Percentiles rank a stretch among this genome's conserved stretches.
These are phyloP conservation scores for Bothriochloa decipiens DNA, from an alignment of 176 grass and related monocot genomes.

Conservation along the genomic window DNA sequence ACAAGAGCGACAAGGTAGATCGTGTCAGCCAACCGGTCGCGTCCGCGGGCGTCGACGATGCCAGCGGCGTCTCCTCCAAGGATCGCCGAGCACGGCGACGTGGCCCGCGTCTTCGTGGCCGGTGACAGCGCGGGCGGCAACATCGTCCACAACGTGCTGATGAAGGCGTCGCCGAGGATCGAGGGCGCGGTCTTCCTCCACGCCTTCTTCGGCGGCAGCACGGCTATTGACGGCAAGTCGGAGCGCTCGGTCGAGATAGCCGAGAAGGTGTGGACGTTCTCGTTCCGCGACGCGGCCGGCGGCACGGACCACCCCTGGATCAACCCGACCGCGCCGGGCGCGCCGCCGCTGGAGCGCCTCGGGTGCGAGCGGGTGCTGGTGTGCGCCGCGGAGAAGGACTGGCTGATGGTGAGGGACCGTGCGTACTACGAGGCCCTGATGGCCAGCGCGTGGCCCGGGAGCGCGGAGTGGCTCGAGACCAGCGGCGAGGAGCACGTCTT, in stretches of 20 bases:
- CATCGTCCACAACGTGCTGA: slow-evolving; percentile 62
- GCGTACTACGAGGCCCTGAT: slow-evolving; percentile 34
- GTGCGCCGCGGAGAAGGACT: slow-evolving; percentile 39
- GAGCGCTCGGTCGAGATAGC: neutral
- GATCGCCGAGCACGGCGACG: slow-evolving; percentile 56
- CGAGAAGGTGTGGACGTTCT: slow-evolving; percentile 44
- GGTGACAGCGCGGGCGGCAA: slow-evolving; percentile 75
- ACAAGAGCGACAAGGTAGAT: slow-evolving; percentile 34
- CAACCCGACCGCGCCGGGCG: slow-evolving; percentile 43
- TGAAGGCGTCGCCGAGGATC: slow-evolving; percentile 43
- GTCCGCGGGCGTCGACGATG: slow-evolving; percentile 28
- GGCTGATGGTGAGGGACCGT: slow-evolving; percentile 13
- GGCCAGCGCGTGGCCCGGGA: slow-evolving; percentile 49
- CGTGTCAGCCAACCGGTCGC: slow-evolving; percentile 14
- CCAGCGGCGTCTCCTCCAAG: slow-evolving; percentile 62
- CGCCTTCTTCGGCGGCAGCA: slow-evolving; percentile 50
- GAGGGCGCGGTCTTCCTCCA: slow-evolving; percentile 52
- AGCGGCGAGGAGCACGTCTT: slow-evolving; percentile 42
- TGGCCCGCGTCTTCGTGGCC: slow-evolving; percentile 48
- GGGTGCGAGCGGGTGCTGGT: slow-evolving; percentile 45
- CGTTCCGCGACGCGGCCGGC: slow-evolving; percentile 41
- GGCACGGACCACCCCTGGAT: slow-evolving; percentile 53
- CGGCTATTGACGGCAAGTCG: slow-evolving; percentile 23
- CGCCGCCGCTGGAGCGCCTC: slow-evolving; percentile 36
- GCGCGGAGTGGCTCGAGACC: slow-evolving; percentile 40